Base-by-base conservation (phyloP, 2,329 filamentous ascomycete species). In the Neofusicoccum ribis region DNA sequence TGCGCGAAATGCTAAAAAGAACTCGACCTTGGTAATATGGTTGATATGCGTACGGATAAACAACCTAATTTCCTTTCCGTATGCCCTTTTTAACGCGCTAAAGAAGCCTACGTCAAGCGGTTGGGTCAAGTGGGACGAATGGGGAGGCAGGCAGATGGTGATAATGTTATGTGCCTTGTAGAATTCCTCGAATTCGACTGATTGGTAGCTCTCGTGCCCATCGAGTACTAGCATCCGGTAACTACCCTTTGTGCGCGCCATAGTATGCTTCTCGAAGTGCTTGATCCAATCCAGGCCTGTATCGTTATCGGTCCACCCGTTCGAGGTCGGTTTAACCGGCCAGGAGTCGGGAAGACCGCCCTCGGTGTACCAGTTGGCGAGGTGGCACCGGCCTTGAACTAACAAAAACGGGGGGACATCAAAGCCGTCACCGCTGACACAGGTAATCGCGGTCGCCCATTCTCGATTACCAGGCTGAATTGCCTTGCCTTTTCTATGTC, bases 71-170 rank as follows among this genome's bases (percentile, higher is more conserved):
- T 72, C 23, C 36, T 69, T 41, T 46, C 72, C 51, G 61, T 78
- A 77, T 63, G 64, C 65, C 11, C 56, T 43, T 65, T 78, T 79
- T 8, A 78, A 67, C 27, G 71, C 66, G 39, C 66, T 65, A 69
- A 80, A 80, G 67, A 68, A 74, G 8, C 69, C 69, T 36, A 79
- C 68, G 73, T 80, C 70, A 49, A 80, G 73, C 59, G 73, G 75
- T 68, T 81, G 70, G 34, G 76, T 70, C n/a, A 76, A 44, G 69
- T 79, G 68, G 63, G 73, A 79, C 34, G 69, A 74, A 66, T 76
- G 68, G 5, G 70, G 5, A 64, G 72, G 74, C 62, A 79, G 74
- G 64, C 58, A 78, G 67, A 77, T 67, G 52, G 70, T 71, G 50
- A 77, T 73, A 68, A 80, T 78, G 44, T 77, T 72, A 46, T 80